Conservation (phyloP, 2,329 filamentous ascomycete species). For the Elsinoe perseae region DNA sequence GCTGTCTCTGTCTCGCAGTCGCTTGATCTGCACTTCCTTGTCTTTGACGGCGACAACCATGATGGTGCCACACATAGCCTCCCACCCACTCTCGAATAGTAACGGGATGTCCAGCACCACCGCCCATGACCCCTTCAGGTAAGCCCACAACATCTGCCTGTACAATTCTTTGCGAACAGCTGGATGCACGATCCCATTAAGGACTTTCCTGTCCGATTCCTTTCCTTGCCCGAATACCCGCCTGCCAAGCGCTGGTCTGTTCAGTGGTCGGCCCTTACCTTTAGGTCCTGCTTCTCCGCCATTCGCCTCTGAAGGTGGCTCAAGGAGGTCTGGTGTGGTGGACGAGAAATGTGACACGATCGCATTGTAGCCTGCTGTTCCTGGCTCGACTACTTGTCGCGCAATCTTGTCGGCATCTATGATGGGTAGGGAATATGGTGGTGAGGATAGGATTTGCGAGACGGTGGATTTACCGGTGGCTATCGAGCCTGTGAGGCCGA, state of each 20-base stretch:
- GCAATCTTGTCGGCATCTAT: constrained; percentile 92
- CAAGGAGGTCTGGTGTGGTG: constrained; percentile 76
- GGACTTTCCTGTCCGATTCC: constrained; percentile 63
- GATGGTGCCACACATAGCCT: constrained; percentile 75
- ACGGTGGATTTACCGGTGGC: constrained; percentile 98
- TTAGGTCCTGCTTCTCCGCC: constrained; percentile 45
- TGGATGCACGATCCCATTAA: constrained; percentile 90
- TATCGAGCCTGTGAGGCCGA: constrained; percentile 93
- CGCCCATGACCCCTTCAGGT: constrained; percentile 71
- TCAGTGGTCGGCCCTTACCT: constrained; percentile 65
- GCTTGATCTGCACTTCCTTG: constrained; percentile 70
- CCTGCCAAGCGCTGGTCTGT: constrained; percentile 74
- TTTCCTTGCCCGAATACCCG: constrained; percentile 77
- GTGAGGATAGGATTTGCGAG: constrained; percentile 67
- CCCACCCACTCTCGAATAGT: constrained; percentile 81
- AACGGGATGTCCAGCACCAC: constrained; percentile 89
- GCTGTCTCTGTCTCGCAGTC: constrained; percentile 65
- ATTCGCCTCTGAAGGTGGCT: constrained; percentile 45
- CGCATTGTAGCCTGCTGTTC: constrained; percentile 70
- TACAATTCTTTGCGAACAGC: constrained; percentile 80
- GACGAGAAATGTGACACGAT: constrained; percentile 76
- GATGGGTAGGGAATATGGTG: constrained; percentile 79
- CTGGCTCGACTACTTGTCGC: constrained; percentile 88
- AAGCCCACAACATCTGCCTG: constrained; percentile 61
- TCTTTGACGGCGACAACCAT: constrained; percentile 81